Conservation (phyloP, 2,329 filamentous ascomycete genomes). For the Aureobasidium namibiae region DNA sequence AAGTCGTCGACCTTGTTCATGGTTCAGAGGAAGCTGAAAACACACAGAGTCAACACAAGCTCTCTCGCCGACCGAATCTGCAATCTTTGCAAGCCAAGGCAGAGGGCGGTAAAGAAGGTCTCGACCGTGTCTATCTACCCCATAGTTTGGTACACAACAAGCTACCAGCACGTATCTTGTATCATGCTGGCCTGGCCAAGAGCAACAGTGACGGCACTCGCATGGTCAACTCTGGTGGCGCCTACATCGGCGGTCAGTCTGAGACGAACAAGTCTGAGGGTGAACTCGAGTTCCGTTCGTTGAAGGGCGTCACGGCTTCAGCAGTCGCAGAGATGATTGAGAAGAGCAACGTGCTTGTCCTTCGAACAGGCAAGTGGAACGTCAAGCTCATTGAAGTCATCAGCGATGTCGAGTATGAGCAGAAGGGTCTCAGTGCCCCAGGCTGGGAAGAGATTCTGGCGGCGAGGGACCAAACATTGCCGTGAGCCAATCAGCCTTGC, state of each 20-base stretch:
- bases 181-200: slow-evolving; percentile 24
- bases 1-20: slow-evolving; percentile 75
- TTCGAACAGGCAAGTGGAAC: slow-evolving; percentile 53
- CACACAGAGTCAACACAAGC: slow-evolving; percentile 48
- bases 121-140: slow-evolving; percentile 17
- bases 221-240: slow-evolving; percentile 25
- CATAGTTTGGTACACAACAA: slow-evolving; percentile 20
- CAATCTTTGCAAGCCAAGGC: not conserved
- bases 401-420: slow-evolving; percentile 44
- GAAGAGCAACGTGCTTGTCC: slow-evolving; percentile 35
- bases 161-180: slow-evolving; percentile 24
- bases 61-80: slow-evolving; percentile 6
- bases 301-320: slow-evolving; percentile 53
- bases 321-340: slow-evolving; percentile 50
- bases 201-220: slow-evolving; percentile 25
- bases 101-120: not conserved
- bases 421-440: slow-evolving; percentile 37
- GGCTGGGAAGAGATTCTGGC: slow-evolving; percentile 40
- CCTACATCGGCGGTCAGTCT: slow-evolving; percentile 22
- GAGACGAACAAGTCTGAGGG: slow-evolving; percentile 33
- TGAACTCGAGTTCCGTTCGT: slow-evolving; percentile 52
- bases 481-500: not conserved
- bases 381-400: slow-evolving; percentile 49
- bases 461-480: not conserved
- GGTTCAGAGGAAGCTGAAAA: slow-evolving; percentile 55